A percentile compares a stretch with the other conserved stretches of the same genome.
Conservation (phyloP, 106 monocot species). For the Xerophyta viscosa region DNA sequence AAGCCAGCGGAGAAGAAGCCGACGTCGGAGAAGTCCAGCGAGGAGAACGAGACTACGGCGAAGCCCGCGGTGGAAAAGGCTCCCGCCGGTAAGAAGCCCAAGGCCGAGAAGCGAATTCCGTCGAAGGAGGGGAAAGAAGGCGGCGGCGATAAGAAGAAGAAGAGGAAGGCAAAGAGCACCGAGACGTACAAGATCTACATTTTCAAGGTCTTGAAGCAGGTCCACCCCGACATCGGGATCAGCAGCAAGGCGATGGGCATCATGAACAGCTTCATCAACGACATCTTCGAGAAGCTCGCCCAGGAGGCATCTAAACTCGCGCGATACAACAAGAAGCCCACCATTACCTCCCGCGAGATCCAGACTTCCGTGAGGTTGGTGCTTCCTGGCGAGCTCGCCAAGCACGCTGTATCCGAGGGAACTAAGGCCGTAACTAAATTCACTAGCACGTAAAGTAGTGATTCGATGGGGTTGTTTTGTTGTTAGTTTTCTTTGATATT, state of each 20-base stretch:
- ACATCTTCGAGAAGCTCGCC: conserved; percentile 98
- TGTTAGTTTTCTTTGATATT: too few relatives aligned
- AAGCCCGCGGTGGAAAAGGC: conserved; percentile 10
- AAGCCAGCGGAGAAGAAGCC: conserved; percentile 48
- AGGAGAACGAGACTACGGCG: conserved; percentile 13
- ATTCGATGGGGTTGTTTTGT: background rate
- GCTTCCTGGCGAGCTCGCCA: conserved; percentile 73
- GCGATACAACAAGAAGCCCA: conserved; percentile 79
- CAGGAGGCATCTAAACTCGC: conserved; percentile 55
- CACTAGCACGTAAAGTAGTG: conserved; percentile 21
- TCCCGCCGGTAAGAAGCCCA: conserved; percentile 30
- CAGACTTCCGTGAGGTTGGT: conserved; percentile 78
- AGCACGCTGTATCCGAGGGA: conserved; percentile 59
- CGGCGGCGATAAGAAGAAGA: conserved; percentile 27
- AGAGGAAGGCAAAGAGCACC: conserved; percentile 31
- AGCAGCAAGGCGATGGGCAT: conserved; percentile 95
- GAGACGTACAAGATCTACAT: conserved; percentile 99
- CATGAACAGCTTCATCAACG: conserved; percentile 98
- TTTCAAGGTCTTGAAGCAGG: conserved; percentile 98
- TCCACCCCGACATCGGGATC: conserved; percentile 95
- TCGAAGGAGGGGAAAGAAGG: conserved; percentile 17
- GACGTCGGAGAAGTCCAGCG: conserved; percentile 12
- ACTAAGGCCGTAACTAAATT: conserved; percentile 51
- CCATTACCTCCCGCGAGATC: conserved; percentile 73
- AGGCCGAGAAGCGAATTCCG: conserved; percentile 31